Evolutionary conservation across 1,284 basidiomycete genomes (phyloP).

Genomic region (Pisolithus thermaeus): DNA sequence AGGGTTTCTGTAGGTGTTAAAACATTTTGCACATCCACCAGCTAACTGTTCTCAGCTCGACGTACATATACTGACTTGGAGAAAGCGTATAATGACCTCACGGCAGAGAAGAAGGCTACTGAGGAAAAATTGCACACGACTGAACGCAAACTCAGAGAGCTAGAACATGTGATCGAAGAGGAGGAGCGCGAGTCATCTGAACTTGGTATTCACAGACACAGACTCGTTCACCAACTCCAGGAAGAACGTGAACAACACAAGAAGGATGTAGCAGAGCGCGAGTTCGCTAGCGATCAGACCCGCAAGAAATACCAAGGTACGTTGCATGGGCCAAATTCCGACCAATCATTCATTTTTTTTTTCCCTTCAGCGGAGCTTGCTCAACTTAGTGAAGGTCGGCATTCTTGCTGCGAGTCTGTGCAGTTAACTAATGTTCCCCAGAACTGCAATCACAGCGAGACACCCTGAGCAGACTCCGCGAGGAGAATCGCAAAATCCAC

Average conservation of each 20-base stretch:
- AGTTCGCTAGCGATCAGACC: conserved; percentile 72
- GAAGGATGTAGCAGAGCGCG: conserved; percentile 71
- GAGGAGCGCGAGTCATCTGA: conserved; percentile 67
- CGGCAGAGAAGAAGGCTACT: conserved; percentile 48
- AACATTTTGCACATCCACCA: background rate
- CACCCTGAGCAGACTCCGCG: conserved; percentile 65
- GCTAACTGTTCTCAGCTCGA: conserved; percentile 39
- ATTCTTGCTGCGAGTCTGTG: background rate
- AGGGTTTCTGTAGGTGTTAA: conserved; percentile 48
- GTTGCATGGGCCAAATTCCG: conserved; percentile 2
- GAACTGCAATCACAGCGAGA: conserved; percentile 75
- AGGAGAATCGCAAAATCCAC: conserved; percentile 74
- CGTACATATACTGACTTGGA: conserved; percentile 60
- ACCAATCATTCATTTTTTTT: conserved; percentile 8
- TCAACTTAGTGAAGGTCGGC: conserved; percentile 67
- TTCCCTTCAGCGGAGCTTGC: conserved; percentile 56
- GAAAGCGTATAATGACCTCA: conserved; percentile 48
- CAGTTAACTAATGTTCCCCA: conserved; percentile 21
- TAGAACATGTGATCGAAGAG: conserved; percentile 63
- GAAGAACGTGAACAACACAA: conserved; percentile 72
- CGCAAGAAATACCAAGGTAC: conserved; percentile 79
- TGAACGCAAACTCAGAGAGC: conserved; percentile 52
- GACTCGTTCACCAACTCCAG: conserved; percentile 67
- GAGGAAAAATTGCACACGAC: conserved; percentile 48
- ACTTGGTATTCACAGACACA: conserved; percentile 54